Evolutionary conservation across 164 flowering plant species (phyloP).

Genomic region (Piper betle): DNA sequence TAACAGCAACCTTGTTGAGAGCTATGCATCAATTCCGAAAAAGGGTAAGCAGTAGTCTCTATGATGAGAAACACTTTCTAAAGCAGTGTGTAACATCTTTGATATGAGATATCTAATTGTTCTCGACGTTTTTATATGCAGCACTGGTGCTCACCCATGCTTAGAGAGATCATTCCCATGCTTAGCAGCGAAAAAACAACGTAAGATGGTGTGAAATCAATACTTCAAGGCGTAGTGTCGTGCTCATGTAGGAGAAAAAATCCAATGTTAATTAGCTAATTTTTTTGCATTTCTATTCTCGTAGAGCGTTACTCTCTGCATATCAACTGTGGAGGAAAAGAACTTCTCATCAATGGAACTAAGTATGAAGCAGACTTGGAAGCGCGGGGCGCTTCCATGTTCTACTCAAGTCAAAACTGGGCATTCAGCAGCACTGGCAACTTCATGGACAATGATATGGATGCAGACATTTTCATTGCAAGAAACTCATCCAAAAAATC

Average conservation of each 20-base stretch:
- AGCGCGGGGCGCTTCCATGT: conserved; percentile 59
- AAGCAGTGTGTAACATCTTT: neutral
- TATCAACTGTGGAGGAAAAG: conserved; percentile 70
- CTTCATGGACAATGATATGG: conserved; percentile 57
- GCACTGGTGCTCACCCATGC: conserved; percentile 33
- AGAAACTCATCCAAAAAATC: conserved; percentile 32
- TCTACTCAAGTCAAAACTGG: conserved; percentile 39
- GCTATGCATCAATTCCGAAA: conserved; percentile 31
- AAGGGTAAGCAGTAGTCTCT: conserved; percentile 29
- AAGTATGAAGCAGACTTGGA: conserved; percentile 50
- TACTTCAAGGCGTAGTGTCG: too few relatives aligned
- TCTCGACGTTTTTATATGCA: conserved; percentile 6
- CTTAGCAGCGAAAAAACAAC: conserved; percentile 14
- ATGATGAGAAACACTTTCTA: neutral
- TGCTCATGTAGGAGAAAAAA: too few relatives aligned
- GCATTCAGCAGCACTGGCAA: conserved; percentile 81
- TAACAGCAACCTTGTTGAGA: conserved; percentile 60
- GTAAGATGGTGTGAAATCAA: conserved; percentile 17
- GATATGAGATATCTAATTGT: neutral
- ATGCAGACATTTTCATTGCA: conserved; percentile 31
- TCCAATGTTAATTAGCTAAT: too few relatives aligned
- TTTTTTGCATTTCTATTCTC: neutral
- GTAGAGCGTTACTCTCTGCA: conserved; percentile 41
- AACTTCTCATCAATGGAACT: conserved; percentile 12
- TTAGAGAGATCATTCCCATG: conserved; percentile 48